Conservation (phyloP, 306 rosid species). For the Hippophae rhamnoides region DNA sequence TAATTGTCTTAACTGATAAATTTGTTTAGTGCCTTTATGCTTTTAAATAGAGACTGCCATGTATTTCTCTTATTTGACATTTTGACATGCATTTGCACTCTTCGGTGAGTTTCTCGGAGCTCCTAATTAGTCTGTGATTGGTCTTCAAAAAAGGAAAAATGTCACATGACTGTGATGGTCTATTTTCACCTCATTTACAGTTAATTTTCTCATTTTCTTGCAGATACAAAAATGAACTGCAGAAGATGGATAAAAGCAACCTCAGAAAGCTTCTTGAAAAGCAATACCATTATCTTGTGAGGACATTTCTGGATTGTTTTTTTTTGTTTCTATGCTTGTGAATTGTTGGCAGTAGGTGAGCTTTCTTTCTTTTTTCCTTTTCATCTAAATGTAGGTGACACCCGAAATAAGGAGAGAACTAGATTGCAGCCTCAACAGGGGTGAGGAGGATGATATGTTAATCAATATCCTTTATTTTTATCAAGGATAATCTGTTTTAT, state of each 20-base stretch:
- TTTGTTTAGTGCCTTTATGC: no score
- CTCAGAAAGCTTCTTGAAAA: slow-evolving; percentile 56
- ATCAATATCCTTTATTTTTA: slow-evolving; percentile 58
- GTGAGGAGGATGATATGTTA: slow-evolving; percentile 73
- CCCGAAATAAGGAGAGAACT: slow-evolving; percentile 81
- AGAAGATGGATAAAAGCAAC: slow-evolving; percentile 61
- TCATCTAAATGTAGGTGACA: slow-evolving; percentile 51
- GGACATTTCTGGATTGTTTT: slow-evolving; percentile 19
- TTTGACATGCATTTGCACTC: not conserved
- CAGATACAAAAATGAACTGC: slow-evolving; percentile 85
- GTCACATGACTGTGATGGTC: no score
- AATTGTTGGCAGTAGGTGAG: slow-evolving; percentile 13
- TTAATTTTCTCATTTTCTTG: slow-evolving; percentile 20
- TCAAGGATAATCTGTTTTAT: not conserved
- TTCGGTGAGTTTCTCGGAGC: not conserved
- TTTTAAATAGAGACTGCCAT: not conserved
- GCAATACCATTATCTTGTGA: slow-evolving; percentile 70
- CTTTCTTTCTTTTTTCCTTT: not conserved
- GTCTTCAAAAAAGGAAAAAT: not conserved
- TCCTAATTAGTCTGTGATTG: not conserved
- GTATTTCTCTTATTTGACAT: not conserved
- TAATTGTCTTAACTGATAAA: no score
- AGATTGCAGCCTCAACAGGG: slow-evolving; percentile 67
- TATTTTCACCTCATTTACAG: slow-evolving; percentile 6
- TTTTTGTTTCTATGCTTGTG: not conserved